These are phyloP conservation scores for Hagleromyces aurorensis DNA, from an alignment of 805 yeast species.

Conservation along the genomic window DNA sequence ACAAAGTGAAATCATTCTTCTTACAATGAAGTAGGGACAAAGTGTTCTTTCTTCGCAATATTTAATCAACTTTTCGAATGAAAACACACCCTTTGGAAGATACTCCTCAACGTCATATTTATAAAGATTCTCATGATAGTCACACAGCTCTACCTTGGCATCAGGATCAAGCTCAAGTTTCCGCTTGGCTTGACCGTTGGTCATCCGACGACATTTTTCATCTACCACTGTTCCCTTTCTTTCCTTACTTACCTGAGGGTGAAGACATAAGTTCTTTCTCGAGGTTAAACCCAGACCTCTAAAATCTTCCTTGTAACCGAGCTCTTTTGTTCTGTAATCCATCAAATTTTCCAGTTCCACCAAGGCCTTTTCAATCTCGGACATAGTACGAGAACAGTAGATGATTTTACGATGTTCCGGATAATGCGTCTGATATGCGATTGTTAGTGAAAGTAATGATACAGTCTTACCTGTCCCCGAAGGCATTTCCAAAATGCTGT, in stretches of 20 bases:
- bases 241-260: slow-evolving; percentile 81
- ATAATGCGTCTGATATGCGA: slow-evolving; percentile 91
- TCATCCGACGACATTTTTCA: slow-evolving; percentile 90
- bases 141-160: slow-evolving; percentile 58
- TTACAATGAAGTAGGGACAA: slow-evolving; percentile 95
- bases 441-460: slow-evolving; percentile 80
- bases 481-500: slow-evolving; percentile 96
- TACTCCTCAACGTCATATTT: slow-evolving; percentile 81
- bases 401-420: slow-evolving; percentile 88
- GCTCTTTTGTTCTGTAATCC: slow-evolving; percentile 75
- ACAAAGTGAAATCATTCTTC: slow-evolving; percentile 95
- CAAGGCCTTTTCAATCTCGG: slow-evolving; percentile 95
- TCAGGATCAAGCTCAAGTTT: slow-evolving; percentile 53
- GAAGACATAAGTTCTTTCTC: slow-evolving; percentile 89
- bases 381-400: slow-evolving; percentile 99
- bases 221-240: slow-evolving; percentile 89
- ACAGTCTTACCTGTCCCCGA: slow-evolving; percentile 99
- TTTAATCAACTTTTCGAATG: slow-evolving; percentile 74
- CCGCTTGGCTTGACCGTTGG: slow-evolving; percentile 79
- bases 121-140: slow-evolving; percentile 83
- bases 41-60: slow-evolving; percentile 74
- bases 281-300: slow-evolving; percentile 90
- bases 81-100: slow-evolving; percentile 88
- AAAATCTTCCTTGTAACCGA: slow-evolving; percentile 85
- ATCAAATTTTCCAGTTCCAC: slow-evolving; percentile 83